These are phyloP conservation scores for Lactarius psammicola DNA, from an alignment of 768 basidiomycete species.

Conservation along the genomic window DNA sequence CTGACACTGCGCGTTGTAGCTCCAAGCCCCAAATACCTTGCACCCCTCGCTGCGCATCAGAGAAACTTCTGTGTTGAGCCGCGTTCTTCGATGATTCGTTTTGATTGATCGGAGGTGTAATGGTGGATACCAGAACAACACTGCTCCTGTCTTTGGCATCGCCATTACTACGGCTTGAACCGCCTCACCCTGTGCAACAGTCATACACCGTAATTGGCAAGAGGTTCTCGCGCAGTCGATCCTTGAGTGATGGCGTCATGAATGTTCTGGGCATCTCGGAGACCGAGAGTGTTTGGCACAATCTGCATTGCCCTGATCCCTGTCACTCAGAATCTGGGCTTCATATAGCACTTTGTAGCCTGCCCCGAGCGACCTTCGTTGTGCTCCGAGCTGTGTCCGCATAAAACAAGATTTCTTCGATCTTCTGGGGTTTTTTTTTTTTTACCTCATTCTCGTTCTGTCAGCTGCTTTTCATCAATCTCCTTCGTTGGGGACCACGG, in stretches of 20 bases:
- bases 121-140: neutral
- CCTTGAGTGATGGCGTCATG: neutral
- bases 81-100: neutral
- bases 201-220: neutral
- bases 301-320: neutral
- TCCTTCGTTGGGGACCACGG: neutral
- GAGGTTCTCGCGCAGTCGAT: neutral
- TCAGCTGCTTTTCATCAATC: neutral
- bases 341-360: neutral
- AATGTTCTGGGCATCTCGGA: neutral
- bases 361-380: neutral
- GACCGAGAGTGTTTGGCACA: neutral
- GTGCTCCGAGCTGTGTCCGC: neutral
- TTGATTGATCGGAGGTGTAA: neutral
- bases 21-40: neutral
- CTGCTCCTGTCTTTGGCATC: neutral
- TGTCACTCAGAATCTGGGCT: neutral
- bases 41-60: conserved; percentile 6
- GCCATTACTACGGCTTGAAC: neutral
- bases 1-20: neutral
- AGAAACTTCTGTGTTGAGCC: neutral
- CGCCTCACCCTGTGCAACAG: too few relatives aligned
- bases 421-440: too few relatives aligned
- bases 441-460: neutral
- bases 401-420: neutral